A percentile compares a stretch with the other conserved stretches of the same genome.
Conservation (phyloP, 1,139 yeast species). For the Yamadazyma aaseri region DNA sequence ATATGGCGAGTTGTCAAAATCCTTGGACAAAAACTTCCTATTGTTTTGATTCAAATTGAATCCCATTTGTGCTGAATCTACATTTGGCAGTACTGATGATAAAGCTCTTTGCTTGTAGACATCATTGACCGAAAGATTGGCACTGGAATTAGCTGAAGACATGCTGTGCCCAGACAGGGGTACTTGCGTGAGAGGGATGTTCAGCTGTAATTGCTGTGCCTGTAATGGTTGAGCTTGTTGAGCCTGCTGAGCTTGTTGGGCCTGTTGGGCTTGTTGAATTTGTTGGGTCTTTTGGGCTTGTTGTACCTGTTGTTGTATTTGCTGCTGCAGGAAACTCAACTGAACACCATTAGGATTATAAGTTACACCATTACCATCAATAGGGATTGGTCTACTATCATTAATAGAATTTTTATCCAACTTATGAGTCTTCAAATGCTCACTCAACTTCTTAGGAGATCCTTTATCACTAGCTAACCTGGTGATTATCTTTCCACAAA, state of each 20-base stretch:
- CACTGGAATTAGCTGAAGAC: neutral
- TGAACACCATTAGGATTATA: conserved; percentile 31
- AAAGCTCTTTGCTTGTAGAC: neutral
- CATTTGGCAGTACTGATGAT: neutral
- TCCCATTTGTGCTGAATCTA: conserved; percentile 1
- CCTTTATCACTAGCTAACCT: conserved; percentile 56
- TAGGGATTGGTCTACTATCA: conserved; percentile 32
- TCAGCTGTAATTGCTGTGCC: conserved; percentile 1
- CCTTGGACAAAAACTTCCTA: conserved; percentile 23
- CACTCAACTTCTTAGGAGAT: conserved; percentile 57
- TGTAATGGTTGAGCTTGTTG: conserved; percentile 2
- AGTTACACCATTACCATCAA: conserved; percentile 40
- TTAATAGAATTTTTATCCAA: conserved; percentile 39
- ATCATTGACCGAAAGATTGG: neutral
- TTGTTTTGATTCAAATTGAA: conserved; percentile 11
- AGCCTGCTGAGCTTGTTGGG: neutral
- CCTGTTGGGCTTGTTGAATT: neutral
- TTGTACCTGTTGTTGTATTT: conserved; percentile 5
- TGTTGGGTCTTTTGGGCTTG: conserved; percentile 1
- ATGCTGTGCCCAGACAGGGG: neutral
- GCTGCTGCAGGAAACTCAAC: conserved; percentile 12
- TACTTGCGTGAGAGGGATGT: too few species aligned
- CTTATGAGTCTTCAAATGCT: conserved; percentile 57
- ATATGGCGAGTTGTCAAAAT: conserved; percentile 45
- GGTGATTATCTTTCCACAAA: conserved; percentile 48